Evolutionary conservation across 192 early-diverging fungal genomes (phyloP).

Genomic region (Coemansia interrupta): DNA sequence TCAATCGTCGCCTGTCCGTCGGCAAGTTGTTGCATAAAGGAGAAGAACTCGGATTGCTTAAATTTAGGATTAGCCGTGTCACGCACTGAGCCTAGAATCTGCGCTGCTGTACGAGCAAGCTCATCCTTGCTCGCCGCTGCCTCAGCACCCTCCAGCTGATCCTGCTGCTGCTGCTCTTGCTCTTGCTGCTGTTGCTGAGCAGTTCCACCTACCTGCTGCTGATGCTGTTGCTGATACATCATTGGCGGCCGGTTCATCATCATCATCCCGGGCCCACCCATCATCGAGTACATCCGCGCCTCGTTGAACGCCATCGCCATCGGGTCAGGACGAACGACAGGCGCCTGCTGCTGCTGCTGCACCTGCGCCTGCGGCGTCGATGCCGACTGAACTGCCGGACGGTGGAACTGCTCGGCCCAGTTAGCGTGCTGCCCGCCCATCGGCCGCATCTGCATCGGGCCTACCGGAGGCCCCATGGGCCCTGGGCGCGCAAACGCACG

Average conservation of each 20-base stretch:
- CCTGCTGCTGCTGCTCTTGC: conserved; percentile 3
- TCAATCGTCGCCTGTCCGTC: conserved; percentile 85
- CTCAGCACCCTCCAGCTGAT: no score
- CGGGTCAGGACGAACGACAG: conserved; percentile 26
- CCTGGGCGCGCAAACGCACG: conserved; percentile 30
- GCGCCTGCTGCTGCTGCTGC: conserved; percentile 10
- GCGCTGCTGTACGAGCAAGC: conserved; percentile 75
- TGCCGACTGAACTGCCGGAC: conserved; percentile 23
- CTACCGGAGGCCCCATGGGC: conserved; percentile 9
- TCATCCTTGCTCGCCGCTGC: conserved; percentile 51
- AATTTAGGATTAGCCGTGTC: conserved; percentile 88
- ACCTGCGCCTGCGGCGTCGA: conserved; percentile 6
- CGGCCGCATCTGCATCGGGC: conserved; percentile 44
- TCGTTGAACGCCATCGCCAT: conserved; percentile 66
- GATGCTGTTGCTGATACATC: conserved; percentile 29
- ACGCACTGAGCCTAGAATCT: conserved; percentile 74
- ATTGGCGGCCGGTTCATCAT: conserved; percentile 22
- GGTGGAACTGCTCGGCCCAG: conserved; percentile 57
- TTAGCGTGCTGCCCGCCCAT: conserved; percentile 22
- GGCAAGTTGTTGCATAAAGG: conserved; percentile 87
- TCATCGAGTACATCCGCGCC: conserved; percentile 54
- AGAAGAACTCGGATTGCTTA: conserved; percentile 84
- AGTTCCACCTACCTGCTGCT: conserved; percentile 39
- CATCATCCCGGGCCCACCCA: conserved; percentile 35
- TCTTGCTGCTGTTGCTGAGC: conserved; percentile 45